Evolutionary conservation across 345 rosid genomes (phyloP), one percentile per base, ranked within the genome.

Genomic region (Hibiscus trionum): DNA sequence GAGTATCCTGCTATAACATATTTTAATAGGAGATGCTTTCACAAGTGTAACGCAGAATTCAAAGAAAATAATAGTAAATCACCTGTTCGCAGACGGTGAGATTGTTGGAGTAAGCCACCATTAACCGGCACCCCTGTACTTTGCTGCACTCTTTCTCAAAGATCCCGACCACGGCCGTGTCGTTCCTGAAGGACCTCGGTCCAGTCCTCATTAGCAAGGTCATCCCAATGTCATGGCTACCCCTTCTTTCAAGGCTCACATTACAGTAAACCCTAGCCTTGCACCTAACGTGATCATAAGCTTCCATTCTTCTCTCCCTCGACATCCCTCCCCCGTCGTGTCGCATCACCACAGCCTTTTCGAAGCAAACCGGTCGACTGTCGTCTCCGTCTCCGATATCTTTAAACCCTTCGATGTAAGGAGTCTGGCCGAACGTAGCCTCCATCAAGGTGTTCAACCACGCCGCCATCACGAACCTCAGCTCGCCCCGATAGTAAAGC

Each of bases 271-370:
- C 33, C 71, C 94, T 85, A 1, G 86, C 91, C 75, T 84, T 84
- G 66, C 85, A 82, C 78, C 97, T 84, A 50, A 88, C 61, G 14
- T 82, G 72, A 75, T 90, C 89, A 44, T 81, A 90, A 4, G 74
- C 85, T 69, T 92, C 89, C 75, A 83, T 83, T 79, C 86, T 86
- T 71, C 84, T 83, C 55, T 85, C 83, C 74, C 84, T 83, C 21
- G 94, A 84, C 94, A 90, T 86, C 15, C 91, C 95, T 47, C 93
- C 96, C 55, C 86, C 90, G 56, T 84, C 83, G 72, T 87, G 98
- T 76, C 96, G 83, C 93, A 85, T 90, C 66, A 87, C 94, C 49
- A 90, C 88, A 1, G 90, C 87, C 76, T 88, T 88, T 68, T 86
- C 88, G 11, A 90, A 93, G 77, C 98, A 93, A 52, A 82, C 79